Percentiles rank a stretch among this genome's conserved stretches.
phyloP scores from a whole-genome alignment of 2,329 filamentous ascomycete genomes.

The Pyricularia grisea region DNA sequence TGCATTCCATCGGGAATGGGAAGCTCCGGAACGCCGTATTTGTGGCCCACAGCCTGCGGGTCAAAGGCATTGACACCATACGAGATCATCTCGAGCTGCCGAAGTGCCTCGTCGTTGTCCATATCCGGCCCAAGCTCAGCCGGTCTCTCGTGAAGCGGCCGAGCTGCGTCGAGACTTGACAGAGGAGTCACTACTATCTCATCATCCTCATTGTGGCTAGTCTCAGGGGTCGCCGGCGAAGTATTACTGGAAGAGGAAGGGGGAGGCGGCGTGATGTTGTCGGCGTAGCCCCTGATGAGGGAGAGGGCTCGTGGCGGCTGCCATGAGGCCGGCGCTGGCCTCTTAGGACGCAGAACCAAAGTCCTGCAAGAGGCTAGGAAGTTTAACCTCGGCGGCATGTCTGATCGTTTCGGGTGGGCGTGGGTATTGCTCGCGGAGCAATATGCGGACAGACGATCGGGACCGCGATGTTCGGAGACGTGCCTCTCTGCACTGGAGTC shows the following conservation, averaged over 20 bases:
- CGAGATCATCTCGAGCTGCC: slow-evolving; percentile 22
- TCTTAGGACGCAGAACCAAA: slow-evolving; percentile 27
- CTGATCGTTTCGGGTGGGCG: slow-evolving; percentile 9
- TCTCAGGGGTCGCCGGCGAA: neutral
- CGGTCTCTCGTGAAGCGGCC: slow-evolving; percentile 6
- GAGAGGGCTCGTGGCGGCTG: slow-evolving; percentile 6
- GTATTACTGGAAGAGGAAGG: neutral
- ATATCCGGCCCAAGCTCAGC: slow-evolving; percentile 24
- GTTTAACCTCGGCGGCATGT: slow-evolving; percentile 47
- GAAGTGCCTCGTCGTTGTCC: slow-evolving; percentile 32
- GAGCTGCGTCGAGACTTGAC: slow-evolving; percentile 6
- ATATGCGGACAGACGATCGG: neutral
- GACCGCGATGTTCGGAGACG: neutral
- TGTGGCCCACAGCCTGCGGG: slow-evolving; percentile 46
- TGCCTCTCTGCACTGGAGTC: neutral
- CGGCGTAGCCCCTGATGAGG: slow-evolving; percentile 3
- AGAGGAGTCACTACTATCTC: slow-evolving; percentile 2
- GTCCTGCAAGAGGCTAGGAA: slow-evolving; percentile 33
- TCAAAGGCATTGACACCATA: slow-evolving; percentile 23
- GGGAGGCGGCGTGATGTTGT: neutral
- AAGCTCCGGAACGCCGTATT: slow-evolving; percentile 63
- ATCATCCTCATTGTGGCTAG: neutral
- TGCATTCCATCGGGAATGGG: slow-evolving; percentile 53
- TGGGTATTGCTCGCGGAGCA: slow-evolving; percentile 2
- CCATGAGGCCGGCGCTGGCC: slow-evolving; percentile 13